phyloP scores from a whole-genome alignment of 768 basidiomycete species.

The Pulveroboletus sp. region DNA sequence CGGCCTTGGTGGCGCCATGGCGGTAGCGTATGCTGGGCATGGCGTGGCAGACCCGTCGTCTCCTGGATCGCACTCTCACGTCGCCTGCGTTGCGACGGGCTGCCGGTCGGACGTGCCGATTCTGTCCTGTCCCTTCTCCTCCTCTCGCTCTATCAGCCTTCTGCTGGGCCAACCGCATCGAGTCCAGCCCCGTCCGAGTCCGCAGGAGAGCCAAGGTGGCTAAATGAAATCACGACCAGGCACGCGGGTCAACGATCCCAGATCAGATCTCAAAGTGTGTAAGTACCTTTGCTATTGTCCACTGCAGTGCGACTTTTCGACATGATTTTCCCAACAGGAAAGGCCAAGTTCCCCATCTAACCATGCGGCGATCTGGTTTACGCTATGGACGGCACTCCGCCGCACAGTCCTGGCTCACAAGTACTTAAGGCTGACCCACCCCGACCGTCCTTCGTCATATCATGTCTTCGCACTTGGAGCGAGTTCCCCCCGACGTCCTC shows the following conservation, averaged over 20 bases:
- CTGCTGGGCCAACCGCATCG: slow-evolving; percentile 11
- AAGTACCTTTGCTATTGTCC: slow-evolving; percentile 26
- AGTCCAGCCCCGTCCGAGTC: slow-evolving; percentile 19
- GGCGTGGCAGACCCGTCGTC: slow-evolving; percentile 17
- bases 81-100: background rate
- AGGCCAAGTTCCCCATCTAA: slow-evolving; percentile 28
- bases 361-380: slow-evolving; percentile 31
- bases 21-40: slow-evolving; percentile 8
- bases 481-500: slow-evolving; percentile 52
- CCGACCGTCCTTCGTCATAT: slow-evolving; percentile 15
- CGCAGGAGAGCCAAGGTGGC: slow-evolving; percentile 30
- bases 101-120: slow-evolving; percentile 4
- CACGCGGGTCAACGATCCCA: slow-evolving; percentile 26
- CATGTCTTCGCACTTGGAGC: slow-evolving; percentile 46
- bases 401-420: slow-evolving; percentile 16
- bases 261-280: slow-evolving; percentile 33
- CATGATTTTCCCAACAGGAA: slow-evolving; percentile 37
- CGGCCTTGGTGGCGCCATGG: slow-evolving; percentile 20
- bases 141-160: slow-evolving; percentile 19
- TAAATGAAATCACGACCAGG: slow-evolving; percentile 35
- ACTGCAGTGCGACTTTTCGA: slow-evolving; percentile 26
- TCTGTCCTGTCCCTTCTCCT: slow-evolving; percentile 24
- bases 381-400: slow-evolving; percentile 32
- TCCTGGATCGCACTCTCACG: slow-evolving; percentile 20
- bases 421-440: slow-evolving; percentile 23